Percentiles rank a stretch among this genome's conserved stretches.
phyloP scores from a whole-genome alignment of 495 filamentous ascomycete species.

The Chaetomidium leptoderma region DNA sequence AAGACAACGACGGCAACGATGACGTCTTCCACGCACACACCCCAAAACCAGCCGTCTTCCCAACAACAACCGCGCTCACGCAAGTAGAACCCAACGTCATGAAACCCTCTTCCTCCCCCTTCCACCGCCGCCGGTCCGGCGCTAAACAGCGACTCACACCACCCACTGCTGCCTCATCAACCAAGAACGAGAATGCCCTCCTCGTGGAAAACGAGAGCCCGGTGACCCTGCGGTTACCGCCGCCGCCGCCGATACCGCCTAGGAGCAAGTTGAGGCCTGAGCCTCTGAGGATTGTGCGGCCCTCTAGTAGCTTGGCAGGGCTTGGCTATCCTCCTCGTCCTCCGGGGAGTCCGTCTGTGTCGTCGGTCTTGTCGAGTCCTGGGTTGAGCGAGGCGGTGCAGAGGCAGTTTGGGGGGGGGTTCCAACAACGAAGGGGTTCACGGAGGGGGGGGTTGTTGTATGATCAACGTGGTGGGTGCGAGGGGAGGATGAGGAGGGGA shows the following conservation, averaged over 20 bases:
- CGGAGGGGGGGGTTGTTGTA: neutral
- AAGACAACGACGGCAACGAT: slow-evolving; percentile 17
- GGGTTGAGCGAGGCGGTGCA: slow-evolving; percentile 34
- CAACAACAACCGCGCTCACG: neutral
- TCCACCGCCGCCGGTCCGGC: neutral
- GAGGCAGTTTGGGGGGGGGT: slow-evolving; percentile 33
- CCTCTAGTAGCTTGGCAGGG: neutral
- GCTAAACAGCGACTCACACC: neutral
- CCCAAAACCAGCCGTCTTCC: neutral
- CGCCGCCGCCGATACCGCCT: slow-evolving; percentile 26
- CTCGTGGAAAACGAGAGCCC: slow-evolving; percentile 12
- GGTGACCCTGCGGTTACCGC: neutral
- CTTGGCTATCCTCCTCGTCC: neutral
- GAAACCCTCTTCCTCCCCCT: no score
- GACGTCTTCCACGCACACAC: neutral
- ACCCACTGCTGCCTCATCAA: no score
- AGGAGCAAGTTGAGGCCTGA: slow-evolving; percentile 29
- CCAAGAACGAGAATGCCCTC: neutral
- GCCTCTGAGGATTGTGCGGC: slow-evolving; percentile 20
- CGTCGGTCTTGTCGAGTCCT: slow-evolving; percentile 33
- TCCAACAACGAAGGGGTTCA: no score
- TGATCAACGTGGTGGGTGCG: neutral
- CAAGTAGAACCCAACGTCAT: neutral
- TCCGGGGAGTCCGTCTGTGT: neutral
- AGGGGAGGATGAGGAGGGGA: neutral